A percentile compares a stretch with the other conserved stretches of the same genome.
Conservation (phyloP, 495 filamentous ascomycete species). For the Neurospora sp. region DNA sequence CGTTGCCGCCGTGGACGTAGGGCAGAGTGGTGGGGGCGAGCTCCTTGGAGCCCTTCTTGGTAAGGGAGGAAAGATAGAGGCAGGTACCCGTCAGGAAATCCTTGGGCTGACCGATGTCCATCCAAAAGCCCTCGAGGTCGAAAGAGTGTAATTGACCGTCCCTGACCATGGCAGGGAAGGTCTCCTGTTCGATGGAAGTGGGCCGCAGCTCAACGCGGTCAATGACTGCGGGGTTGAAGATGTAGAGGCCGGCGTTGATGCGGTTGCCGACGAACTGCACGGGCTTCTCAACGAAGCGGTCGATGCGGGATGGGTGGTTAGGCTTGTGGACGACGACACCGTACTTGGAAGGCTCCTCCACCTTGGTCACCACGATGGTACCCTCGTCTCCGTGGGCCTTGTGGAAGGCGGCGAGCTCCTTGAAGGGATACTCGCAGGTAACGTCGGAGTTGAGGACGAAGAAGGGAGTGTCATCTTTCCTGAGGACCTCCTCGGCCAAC, state of each 20-base stretch:
- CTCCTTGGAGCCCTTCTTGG: constrained; percentile 84
- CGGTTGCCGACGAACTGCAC: constrained; percentile 99
- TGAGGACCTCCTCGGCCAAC: constrained; percentile 86
- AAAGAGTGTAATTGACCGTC: constrained; percentile 95
- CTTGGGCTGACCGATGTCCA: constrained; percentile 99
- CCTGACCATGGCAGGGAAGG: constrained; percentile 87
- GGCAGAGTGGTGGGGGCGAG: constrained; percentile 65
- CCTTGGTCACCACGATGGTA: constrained; percentile 98
- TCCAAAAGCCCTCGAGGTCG: constrained; percentile 98
- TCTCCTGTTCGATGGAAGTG: constrained; percentile 99
- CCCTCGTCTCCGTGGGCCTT: constrained; percentile 87
- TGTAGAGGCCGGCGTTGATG: constrained; percentile 99
- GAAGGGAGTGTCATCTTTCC: constrained; percentile 88
- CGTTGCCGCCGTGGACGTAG: constrained; percentile 90
- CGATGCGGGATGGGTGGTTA: constrained; percentile 81
- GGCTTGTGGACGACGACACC: constrained; percentile 98
- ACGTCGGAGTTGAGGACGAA: constrained; percentile 99
- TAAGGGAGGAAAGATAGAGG: constrained; percentile 86
- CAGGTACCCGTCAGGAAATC: constrained; percentile 97
- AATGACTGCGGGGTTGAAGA: constrained; percentile 88
- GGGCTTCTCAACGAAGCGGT: constrained; percentile 99
- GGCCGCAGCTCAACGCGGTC: constrained; percentile 90
- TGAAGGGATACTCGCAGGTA: constrained; percentile 96
- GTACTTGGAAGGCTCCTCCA: constrained; percentile 98
- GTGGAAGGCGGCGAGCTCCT: constrained; percentile 83